Percentiles rank a stretch among this genome's conserved stretches.
These are phyloP conservation scores for Lepiota brunneoincarnata DNA, from an alignment of 768 basidiomycete genomes.

Conservation along the genomic window DNA sequence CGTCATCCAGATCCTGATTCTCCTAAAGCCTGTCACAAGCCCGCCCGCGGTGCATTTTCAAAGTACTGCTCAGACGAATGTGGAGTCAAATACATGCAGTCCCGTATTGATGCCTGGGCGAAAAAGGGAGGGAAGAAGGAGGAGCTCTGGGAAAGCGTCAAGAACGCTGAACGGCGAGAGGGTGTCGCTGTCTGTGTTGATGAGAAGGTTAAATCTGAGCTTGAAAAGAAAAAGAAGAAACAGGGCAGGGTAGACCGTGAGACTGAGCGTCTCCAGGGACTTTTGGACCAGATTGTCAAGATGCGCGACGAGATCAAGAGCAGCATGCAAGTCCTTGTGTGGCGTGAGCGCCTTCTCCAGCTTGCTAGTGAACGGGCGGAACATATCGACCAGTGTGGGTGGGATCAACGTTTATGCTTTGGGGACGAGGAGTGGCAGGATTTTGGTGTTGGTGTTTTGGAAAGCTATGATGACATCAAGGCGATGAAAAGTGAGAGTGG, in stretches of 20 bases:
- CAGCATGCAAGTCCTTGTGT: constrained; percentile 65
- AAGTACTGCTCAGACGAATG: constrained; percentile 93
- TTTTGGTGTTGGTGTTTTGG: constrained; percentile 62
- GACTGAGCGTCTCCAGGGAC: constrained; percentile 46
- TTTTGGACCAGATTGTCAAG: constrained; percentile 55
- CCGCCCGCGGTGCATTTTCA: constrained; percentile 78
- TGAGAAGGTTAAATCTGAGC: constrained; percentile 23
- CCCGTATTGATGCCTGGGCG: constrained; percentile 59
- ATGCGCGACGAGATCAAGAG: constrained; percentile 64
- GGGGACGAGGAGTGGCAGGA: constrained; percentile 80
- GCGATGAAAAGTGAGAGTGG: constrained; percentile 32
- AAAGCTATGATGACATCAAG: constrained; percentile 58
- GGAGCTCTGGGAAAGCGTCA: constrained; percentile 72
- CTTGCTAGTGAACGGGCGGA: constrained; percentile 68
- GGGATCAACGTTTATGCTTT: constrained; percentile 83
- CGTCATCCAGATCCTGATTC: constrained; percentile 61
- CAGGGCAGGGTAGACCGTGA: constrained; percentile 52
- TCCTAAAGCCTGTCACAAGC: constrained; percentile 71
- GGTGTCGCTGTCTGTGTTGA: constrained; percentile 57
- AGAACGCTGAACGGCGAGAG: constrained; percentile 65
- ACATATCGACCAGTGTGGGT: constrained; percentile 73
- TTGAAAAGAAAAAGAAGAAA: constrained; percentile 19
- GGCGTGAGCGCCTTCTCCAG: constrained; percentile 68
- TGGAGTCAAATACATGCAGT: constrained; percentile 70
- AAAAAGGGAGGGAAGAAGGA: constrained; percentile 62